Conservation (phyloP, 1,284 basidiomycete species). For the Sanguinoderma infundibulare region DNA sequence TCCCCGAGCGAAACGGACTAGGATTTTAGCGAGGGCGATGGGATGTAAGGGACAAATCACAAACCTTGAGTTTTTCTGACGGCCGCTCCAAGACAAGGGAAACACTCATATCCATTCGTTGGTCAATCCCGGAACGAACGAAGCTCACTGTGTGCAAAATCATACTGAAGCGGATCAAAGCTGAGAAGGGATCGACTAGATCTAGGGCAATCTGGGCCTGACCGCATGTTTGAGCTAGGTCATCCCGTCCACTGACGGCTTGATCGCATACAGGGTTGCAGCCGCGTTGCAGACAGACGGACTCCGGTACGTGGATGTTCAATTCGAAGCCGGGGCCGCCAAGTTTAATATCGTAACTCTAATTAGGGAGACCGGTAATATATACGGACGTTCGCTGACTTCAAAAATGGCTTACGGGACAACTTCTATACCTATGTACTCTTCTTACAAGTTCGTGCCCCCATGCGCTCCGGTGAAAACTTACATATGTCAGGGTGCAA, state of each 20-base stretch:
- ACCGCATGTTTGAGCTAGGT: background rate
- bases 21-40: no score
- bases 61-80: background rate
- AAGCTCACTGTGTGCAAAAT: background rate
- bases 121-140: background rate
- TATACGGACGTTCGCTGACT: conserved; percentile 2
- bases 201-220: background rate
- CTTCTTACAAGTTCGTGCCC: no score
- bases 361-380: background rate
- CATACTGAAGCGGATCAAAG: background rate
- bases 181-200: background rate
- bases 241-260: background rate
- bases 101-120: no score
- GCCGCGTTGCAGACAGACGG: no score
- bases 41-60: background rate
- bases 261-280: no score
- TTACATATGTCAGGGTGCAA: no score
- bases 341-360: background rate
- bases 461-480: no score
- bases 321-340: background rate
- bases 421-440: background rate
- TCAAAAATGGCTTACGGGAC: background rate
- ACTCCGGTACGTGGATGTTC: no score
- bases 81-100: background rate
- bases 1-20: background rate